Conservation (phyloP, 495 filamentous ascomycete genomes). For the Mycothermus thermophilus region DNA sequence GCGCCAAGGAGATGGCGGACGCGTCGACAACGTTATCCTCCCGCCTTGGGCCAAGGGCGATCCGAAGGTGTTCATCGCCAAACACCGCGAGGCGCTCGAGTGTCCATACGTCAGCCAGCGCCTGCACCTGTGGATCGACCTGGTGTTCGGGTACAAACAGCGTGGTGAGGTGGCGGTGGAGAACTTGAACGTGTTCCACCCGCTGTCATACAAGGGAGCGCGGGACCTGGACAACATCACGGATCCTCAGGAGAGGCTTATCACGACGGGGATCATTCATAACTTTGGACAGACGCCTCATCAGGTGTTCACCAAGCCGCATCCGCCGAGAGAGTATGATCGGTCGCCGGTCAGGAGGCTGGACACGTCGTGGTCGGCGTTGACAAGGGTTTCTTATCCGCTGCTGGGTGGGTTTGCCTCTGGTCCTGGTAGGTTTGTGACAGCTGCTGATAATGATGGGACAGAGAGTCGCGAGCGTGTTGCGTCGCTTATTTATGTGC, state of each 20-base stretch:
- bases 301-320: conserved; percentile 75
- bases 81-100: conserved; percentile 86
- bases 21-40: conserved; percentile 69
- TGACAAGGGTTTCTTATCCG: conserved; percentile 70
- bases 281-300: conserved; percentile 97
- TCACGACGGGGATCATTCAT: conserved; percentile 90
- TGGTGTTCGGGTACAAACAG: conserved; percentile 91
- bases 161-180: conserved; percentile 87
- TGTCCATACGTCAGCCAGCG: conserved; percentile 85
- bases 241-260: conserved; percentile 69
- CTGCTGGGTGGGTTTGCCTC: conserved; percentile 40
- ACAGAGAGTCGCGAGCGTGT: conserved; percentile 68
- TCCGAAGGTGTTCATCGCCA: conserved; percentile 87
- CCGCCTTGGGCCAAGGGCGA: conserved; percentile 97
- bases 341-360: conserved; percentile 49
- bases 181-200: conserved; percentile 87
- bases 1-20: conserved; percentile 62
- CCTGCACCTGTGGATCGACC: conserved; percentile 89
- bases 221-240: conserved; percentile 84
- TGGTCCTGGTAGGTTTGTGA: background rate
- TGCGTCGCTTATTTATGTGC: conserved; percentile 59
- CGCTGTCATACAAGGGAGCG: conserved; percentile 85
- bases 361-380: conserved; percentile 60
- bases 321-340: conserved; percentile 56
- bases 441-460: conserved; percentile 9